Base-by-base conservation (phyloP, 2,329 filamentous ascomycete species). In the Fusarium ambrosium region DNA sequence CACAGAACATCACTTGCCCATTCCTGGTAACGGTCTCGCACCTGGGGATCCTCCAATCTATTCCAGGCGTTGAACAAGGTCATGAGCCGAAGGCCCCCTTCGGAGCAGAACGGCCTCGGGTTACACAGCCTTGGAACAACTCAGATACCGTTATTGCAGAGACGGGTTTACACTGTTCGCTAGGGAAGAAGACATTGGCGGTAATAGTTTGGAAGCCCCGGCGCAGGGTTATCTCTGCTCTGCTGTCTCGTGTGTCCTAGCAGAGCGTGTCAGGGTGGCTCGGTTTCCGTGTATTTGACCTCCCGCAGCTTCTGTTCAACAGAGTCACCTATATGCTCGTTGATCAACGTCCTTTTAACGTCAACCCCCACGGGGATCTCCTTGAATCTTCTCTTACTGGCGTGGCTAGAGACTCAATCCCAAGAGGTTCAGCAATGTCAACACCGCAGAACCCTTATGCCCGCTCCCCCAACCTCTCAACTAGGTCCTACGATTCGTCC, bases 401-500 rank as follows among this genome's bases (percentile, higher is more conserved):
- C 27, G 62, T 62, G 29, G 63, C 64, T 64, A 76, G 67, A 72
- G 65, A 58, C 61, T 74, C 73, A 74, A 58, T 60, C 53, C 53
- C 66, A 53, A 72, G 63, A 66, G 73, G 68, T 34, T 65, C 66
- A 65, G 66, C 66, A 51, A 91, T 91, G 89, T 85, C 89, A 78
- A 86, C 89, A 61, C 76, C 80, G 69, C 89, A 91, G 84, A 89
- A 87, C 80, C 83, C 86, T 60, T 91, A 89, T 81, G 84, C 88
- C 78, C 89, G 89, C 82, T 92, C 90, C 68, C 90, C 90, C 70
- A 91, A 91, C 81, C 86, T 85, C 70, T 91, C 89, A 74, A 88
- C 87, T 73, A 86, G 87, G 81, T 91, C 89, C 75, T 92, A 90
- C 86, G 89, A 91, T 82, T 91, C 90, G 69, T 91, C 90, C 13